Base-by-base conservation (phyloP, 345 rosid species). In the Lumnitzera littorea region DNA sequence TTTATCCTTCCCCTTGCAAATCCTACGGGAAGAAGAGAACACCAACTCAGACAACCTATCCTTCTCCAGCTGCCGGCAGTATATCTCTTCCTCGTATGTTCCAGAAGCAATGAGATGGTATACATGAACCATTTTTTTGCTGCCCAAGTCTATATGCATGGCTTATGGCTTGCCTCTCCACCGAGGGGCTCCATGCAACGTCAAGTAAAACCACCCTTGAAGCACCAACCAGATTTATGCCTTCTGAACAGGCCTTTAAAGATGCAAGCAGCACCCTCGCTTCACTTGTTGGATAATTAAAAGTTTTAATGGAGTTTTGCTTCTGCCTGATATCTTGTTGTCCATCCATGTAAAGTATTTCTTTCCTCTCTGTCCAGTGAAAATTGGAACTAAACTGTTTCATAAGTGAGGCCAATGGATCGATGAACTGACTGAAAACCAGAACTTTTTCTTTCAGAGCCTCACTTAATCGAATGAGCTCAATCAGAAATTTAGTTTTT, bases 131-230 rank as follows among this genome's bases (percentile, higher is more conserved):
- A 81, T 64, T 12, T 70, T 76, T 62, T 73, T 73, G 69, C 72
- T 92, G 96, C 0, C 98, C 96, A 15, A 82, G 75, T 61, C 96
- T 76, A 65, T 75, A 85, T 12, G 90, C 96, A 0, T 89, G 80
- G 47, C 91, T 74, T 58, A 89, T 84, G n/a, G 96, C 96, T 77
- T 92, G 96, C 50, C 80, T 81, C 63, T 79, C 96, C 4, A 89
- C 91, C 1, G 92, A 71, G 3, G 96, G 98, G 67, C 89, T 92
- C 96, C 96, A 89, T 16, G 78, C 81, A 6, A 87, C 91, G 52
- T 89, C 96, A 5, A 92, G 85, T 53, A 87, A 66, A 27, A 92
- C 70, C n/a, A 89, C 94, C 70, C 96, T 79, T 1, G 98, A 92
- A 16, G 91, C 96, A 0, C 96, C 96, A 5, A 85, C 81, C 2